phyloP scores from a whole-genome alignment of 2,329 filamentous ascomycete species.

The Curvularia sp. region DNA sequence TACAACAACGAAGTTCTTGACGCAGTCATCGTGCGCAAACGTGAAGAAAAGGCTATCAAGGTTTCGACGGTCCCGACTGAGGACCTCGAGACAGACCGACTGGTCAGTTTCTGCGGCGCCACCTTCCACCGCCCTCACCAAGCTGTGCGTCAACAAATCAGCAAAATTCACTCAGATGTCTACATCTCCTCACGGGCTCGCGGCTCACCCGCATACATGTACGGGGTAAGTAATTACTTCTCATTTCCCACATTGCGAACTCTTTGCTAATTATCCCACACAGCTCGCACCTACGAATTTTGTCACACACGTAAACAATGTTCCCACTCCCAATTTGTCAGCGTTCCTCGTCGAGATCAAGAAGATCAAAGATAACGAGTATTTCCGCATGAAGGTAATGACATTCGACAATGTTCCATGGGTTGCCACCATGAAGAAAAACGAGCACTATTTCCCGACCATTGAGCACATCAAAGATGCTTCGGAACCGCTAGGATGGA shows the following conservation, averaged over 20 bases:
- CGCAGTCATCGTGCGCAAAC: constrained; percentile 85
- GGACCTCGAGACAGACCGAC: constrained; percentile 89
- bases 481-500: constrained; percentile 62
- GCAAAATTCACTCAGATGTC: constrained; percentile 92
- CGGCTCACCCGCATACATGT: constrained; percentile 49
- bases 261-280: constrained; percentile 58
- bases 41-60: constrained; percentile 76
- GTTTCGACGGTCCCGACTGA: constrained; percentile 87
- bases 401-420: constrained; percentile 98
- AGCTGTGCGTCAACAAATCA: constrained; percentile 95
- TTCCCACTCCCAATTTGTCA: constrained; percentile 81
- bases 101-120: constrained; percentile 93
- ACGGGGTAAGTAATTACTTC: constrained; percentile 39
- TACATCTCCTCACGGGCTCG: constrained; percentile 81
- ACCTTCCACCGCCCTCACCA: constrained; percentile 93
- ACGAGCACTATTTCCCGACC: constrained; percentile 89
- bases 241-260: background rate
- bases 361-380: constrained; percentile 94
- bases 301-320: constrained; percentile 92
- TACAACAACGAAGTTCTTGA: constrained; percentile 86
- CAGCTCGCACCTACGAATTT: constrained; percentile 96
- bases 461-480: constrained; percentile 69
- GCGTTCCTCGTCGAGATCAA: constrained; percentile 81
- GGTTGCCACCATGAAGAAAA: constrained; percentile 99
- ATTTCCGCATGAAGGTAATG: constrained; percentile 96